phyloP scores from a whole-genome alignment of 1,284 basidiomycete species.

The Porodaedalea pini region DNA sequence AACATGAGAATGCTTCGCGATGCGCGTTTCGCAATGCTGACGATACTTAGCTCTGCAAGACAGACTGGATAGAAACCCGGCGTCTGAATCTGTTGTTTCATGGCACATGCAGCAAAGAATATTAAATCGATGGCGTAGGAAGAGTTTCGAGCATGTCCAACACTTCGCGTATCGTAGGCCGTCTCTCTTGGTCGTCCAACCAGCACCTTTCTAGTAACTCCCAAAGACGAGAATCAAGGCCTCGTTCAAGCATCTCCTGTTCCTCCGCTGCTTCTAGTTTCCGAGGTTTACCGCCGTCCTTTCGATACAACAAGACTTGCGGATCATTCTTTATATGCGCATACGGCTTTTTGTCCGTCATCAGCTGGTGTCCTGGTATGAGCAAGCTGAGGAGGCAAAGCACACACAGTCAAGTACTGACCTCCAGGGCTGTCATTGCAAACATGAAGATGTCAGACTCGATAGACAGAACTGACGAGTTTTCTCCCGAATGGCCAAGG shows the following conservation, averaged over 20 bases:
- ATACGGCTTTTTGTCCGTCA: constrained; percentile 50
- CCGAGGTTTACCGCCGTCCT: constrained; percentile 37
- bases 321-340: constrained; percentile 42
- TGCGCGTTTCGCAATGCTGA: too few species aligned
- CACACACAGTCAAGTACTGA: constrained; percentile 6
- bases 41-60: too few species aligned
- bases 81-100: too few species aligned
- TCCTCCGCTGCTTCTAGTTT: constrained; percentile 38
- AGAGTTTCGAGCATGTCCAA: background rate
- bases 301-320: constrained; percentile 44
- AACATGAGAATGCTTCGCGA: too few species aligned
- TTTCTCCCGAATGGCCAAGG: too few species aligned
- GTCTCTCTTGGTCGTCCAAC: constrained; percentile 31
- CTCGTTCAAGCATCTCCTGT: constrained; percentile 34
- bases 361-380: constrained; percentile 31
- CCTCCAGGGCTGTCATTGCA: background rate
- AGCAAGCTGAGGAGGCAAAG: background rate
- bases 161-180: constrained; percentile 37
- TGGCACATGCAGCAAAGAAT: too few species aligned
- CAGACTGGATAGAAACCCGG: too few species aligned
- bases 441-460: constrained; percentile 12
- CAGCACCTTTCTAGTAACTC: constrained; percentile 43
- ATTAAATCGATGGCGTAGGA: too few species aligned
- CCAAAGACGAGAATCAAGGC: constrained; percentile 47
- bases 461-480: constrained; percentile 35